Percentiles rank a stretch among this genome's conserved stretches.
Conservation (phyloP, 2,329 filamentous ascomycete species). For the Trichoderma brevicompactum region DNA sequence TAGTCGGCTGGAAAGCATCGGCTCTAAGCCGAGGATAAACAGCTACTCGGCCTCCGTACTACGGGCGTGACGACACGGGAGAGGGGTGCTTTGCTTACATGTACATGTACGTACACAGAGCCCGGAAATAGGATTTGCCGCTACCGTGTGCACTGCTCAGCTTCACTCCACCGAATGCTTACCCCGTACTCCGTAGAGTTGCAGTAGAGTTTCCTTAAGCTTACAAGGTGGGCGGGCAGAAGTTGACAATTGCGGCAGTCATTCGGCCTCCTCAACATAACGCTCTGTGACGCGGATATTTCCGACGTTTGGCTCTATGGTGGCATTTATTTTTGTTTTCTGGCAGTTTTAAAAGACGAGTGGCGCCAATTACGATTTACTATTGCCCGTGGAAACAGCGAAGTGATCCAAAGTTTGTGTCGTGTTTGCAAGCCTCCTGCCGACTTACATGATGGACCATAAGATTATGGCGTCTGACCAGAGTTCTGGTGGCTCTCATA, state of each 20-base stretch:
- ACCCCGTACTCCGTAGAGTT: no score
- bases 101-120: background rate
- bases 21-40: slow-evolving; percentile 39
- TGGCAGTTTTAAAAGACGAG: no score
- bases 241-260: no score
- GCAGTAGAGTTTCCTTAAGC: no score
- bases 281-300: no score
- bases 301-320: no score
- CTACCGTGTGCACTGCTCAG: background rate
- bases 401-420: background rate
- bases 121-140: slow-evolving; percentile 21
- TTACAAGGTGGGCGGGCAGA: no score
- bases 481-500: background rate
- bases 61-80: slow-evolving; percentile 20
- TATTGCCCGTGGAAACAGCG: background rate
- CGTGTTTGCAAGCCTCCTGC: background rate
- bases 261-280: no score
- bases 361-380: no score
- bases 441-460: background rate
- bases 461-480: slow-evolving; percentile 2
- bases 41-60: background rate
- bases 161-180: background rate
- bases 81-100: slow-evolving; percentile 2
- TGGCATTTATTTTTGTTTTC: no score
- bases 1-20: slow-evolving; percentile 38